Conservation (phyloP, 108 stramenopile species). For the Epithemia pelagica region DNA sequence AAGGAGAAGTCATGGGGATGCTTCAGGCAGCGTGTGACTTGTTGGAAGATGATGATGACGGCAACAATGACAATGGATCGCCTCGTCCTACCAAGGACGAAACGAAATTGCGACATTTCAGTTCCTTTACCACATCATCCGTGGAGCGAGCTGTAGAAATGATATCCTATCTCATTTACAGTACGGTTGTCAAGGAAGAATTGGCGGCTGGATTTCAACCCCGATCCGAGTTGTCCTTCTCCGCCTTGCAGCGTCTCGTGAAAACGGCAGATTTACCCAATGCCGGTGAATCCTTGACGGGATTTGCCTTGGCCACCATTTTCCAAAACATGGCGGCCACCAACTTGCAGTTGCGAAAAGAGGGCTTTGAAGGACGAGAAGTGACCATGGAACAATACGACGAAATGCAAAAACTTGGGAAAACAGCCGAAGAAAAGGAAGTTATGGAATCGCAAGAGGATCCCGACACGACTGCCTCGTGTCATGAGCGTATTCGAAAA, state of each 20-base stretch:
- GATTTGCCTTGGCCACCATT: conserved; percentile 82
- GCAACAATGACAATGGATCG: conserved; percentile 10
- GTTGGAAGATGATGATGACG: conserved; percentile 49
- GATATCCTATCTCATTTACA: conserved; percentile 74
- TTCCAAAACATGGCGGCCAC: conserved; percentile 82
- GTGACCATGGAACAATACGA: conserved; percentile 95
- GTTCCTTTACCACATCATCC: conserved; percentile 38
- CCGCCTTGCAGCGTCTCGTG: conserved; percentile 69
- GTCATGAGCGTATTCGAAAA: conserved; percentile 56
- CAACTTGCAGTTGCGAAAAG: conserved; percentile 73
- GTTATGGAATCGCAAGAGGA: conserved; percentile 40
- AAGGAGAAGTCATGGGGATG: conserved; percentile 64
- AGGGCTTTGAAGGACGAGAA: conserved; percentile 89
- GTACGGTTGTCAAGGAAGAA: conserved; percentile 87
- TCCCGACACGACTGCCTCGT: conserved; percentile 53
- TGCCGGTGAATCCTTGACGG: conserved; percentile 54
- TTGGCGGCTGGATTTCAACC: conserved; percentile 73
- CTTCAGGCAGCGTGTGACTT: conserved; percentile 73
- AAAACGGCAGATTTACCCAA: conserved; percentile 51
- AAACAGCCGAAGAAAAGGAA: conserved; percentile 81
- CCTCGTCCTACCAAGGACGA: conserved; percentile 9
- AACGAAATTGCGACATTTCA: conserved; percentile 14
- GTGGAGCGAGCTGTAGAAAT: conserved; percentile 92
- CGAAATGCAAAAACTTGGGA: conserved; percentile 80
- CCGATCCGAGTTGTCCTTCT: conserved; percentile 7